A percentile compares a stretch with the other conserved stretches of the same genome.
These are phyloP conservation scores for Collybiopsis luxurians DNA, from an alignment of 768 basidiomycete species.

Conservation along the genomic window DNA sequence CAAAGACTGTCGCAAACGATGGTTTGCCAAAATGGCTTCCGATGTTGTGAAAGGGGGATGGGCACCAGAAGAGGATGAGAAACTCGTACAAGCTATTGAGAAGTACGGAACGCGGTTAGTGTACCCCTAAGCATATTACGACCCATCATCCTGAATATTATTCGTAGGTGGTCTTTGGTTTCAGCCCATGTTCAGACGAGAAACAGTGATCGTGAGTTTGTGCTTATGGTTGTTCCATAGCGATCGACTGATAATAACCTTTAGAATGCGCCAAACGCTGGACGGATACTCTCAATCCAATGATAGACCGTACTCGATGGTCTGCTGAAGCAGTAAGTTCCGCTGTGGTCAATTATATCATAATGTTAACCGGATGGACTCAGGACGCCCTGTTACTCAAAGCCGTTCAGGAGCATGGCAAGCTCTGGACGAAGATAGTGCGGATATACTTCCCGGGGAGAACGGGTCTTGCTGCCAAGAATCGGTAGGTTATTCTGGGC, in stretches of 20 bases:
- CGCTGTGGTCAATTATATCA: neutral
- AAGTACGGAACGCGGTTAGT: constrained; percentile 51
- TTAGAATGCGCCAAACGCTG: constrained; percentile 60
- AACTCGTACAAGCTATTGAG: constrained; percentile 51
- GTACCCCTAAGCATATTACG: neutral
- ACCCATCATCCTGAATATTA: constrained; percentile 1
- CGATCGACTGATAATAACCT: constrained; percentile 14
- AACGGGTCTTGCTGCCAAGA: constrained; percentile 58
- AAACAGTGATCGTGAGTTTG: constrained; percentile 54
- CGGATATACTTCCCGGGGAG: constrained; percentile 59
- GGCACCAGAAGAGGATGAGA: constrained; percentile 58
- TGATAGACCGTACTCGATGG: constrained; percentile 58
- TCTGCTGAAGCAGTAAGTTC: constrained; percentile 45
- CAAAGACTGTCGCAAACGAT: constrained; percentile 61
- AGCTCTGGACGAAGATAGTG: constrained; percentile 61
- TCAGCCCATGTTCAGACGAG: constrained; percentile 54
- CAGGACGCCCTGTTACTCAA: constrained; percentile 51
- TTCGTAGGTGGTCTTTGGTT: constrained; percentile 50
- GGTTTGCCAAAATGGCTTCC: constrained; percentile 63
- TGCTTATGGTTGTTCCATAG: neutral
- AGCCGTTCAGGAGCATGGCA: constrained; percentile 53
- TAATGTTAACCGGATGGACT: constrained; percentile 8
- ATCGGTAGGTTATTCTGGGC: constrained; percentile 34
- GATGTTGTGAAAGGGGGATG: constrained; percentile 60
- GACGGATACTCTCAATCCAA: constrained; percentile 59